Evolutionary conservation across 2,329 filamentous ascomycete species (phyloP).

Genomic region (Biscogniauxia marginata): DNA sequence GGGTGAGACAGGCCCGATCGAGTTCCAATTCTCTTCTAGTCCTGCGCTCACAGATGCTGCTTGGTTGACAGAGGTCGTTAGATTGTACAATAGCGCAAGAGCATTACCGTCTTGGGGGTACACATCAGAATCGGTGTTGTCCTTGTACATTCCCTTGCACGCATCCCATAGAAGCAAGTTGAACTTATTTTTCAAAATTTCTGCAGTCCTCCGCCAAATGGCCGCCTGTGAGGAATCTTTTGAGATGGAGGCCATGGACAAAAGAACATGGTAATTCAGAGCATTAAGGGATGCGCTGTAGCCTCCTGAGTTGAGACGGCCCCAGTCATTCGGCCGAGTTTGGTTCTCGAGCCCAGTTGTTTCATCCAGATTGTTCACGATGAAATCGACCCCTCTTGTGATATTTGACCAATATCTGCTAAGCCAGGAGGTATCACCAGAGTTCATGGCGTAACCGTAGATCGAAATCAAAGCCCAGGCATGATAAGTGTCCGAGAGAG

Average conservation of each 20-base stretch:
- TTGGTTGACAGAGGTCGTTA: constrained; percentile 15
- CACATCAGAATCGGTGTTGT: constrained; percentile 46
- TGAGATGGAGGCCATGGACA: constrained; percentile 21
- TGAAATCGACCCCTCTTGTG: constrained; percentile 29
- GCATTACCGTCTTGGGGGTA: constrained; percentile 50
- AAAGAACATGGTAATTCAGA: constrained; percentile 31
- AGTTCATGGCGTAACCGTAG: constrained; percentile 50
- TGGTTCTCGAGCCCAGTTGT: constrained; percentile 16
- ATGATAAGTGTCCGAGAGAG: constrained; percentile 23
- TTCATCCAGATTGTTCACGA: constrained; percentile 13
- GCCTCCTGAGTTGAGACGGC: constrained; percentile 27
- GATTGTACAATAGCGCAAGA: constrained; percentile 40
- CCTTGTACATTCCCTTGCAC: constrained; percentile 43
- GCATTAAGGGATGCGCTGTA: constrained; percentile 34
- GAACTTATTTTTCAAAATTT: constrained; percentile 33
- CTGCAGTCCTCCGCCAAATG: constrained; percentile 9
- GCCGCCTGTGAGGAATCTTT: constrained; percentile 5
- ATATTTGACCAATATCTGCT: constrained; percentile 43
- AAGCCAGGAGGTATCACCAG: constrained; percentile 43
- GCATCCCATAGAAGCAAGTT: constrained; percentile 47
- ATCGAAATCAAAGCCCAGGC: constrained; percentile 51
- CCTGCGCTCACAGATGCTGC: constrained; percentile 17
- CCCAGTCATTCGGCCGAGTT: constrained; percentile 30
- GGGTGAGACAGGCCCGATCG: constrained; percentile 30
- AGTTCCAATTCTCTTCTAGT: constrained; percentile 27